Evolutionary conservation across 2,329 filamentous ascomycete genomes (phyloP), one percentile per base, ranked within the genome.

Genomic region (Cladobotryum protrusum): DNA sequence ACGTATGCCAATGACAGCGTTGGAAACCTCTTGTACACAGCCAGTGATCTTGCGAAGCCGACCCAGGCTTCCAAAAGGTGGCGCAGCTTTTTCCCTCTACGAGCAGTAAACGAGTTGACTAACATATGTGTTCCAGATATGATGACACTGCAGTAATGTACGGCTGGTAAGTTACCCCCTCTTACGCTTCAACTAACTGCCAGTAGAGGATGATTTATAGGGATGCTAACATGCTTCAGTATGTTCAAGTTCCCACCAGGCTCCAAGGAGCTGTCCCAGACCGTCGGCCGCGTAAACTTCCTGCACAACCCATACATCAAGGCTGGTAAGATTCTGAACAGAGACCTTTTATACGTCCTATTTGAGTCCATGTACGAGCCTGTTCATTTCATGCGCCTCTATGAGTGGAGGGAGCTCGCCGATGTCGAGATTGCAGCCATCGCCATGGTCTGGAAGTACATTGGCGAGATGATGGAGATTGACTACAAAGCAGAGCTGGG

Each of bases 391-490:
- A 76, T 86, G 32, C 63, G 73, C 5, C 68, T 69, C 5, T 87
- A 82, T 58, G 88, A 92, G 62, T 92, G 87, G 86, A 78, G 87
- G 2, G 36, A 68, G 4, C 63, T 88, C 18, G 84, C 76, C 14
- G 78, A 84, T 1, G 72, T 90, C 66, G 87, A 91, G 64, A 64
- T 72, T 9, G 86, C 83, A 54, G 86, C 85, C 0, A 66, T 85
- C 29, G 82, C 79, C 14, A 82, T 79, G 0, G 81, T 86, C 59
- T 90, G 85, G 86, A 87, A 86, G 64, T 74, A 74, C 47, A 67
- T 88, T 14, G 86, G 86, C 13, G 82, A 89, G 57, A 78, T 79
- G 47, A 85, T 90, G 79, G 76, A 73, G 0, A 86, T 90, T 53
- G 63, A 72, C 43, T 80, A 78, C 56, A 62, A 63, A 19, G 65